These are phyloP conservation scores for Dovyalis caffra DNA, from an alignment of 345 rosid genomes.

Conservation along the genomic window DNA sequence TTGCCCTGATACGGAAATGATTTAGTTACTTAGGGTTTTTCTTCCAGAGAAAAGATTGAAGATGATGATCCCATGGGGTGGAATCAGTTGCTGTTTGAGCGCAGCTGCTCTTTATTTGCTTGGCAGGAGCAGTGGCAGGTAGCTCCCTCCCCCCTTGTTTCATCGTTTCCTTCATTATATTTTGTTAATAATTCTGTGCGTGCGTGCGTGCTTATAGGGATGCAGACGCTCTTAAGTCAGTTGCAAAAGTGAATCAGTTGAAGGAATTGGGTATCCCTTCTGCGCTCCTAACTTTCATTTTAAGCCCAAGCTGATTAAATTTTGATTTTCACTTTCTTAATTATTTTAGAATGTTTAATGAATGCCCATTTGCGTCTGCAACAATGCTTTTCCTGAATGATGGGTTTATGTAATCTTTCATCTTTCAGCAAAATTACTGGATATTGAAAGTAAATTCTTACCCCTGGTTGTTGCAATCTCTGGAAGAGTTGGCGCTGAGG, in stretches of 20 bases:
- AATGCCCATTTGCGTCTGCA: not conserved
- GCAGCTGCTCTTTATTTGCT: conserved; percentile 88
- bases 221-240: conserved; percentile 76
- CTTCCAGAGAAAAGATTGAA: not conserved
- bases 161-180: not conserved
- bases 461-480: conserved; percentile 72
- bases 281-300: no score
- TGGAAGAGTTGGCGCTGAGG: conserved; percentile 83
- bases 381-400: no score
- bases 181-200: not conserved
- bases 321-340: no score
- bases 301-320: no score
- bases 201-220: conserved; percentile 43
- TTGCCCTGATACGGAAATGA: not conserved
- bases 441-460: conserved; percentile 62
- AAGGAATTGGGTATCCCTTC: conserved; percentile 70
- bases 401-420: conserved; percentile 16
- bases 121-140: conserved; percentile 94
- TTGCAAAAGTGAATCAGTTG: conserved; percentile 71
- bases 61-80: conserved; percentile 84
- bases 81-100: conserved; percentile 82
- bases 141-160: not conserved
- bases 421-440: conserved; percentile 71
- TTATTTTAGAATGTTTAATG: not conserved
- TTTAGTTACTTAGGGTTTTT: not conserved